phyloP scores from a whole-genome alignment of 768 basidiomycete species.

The Suillus discolor region DNA sequence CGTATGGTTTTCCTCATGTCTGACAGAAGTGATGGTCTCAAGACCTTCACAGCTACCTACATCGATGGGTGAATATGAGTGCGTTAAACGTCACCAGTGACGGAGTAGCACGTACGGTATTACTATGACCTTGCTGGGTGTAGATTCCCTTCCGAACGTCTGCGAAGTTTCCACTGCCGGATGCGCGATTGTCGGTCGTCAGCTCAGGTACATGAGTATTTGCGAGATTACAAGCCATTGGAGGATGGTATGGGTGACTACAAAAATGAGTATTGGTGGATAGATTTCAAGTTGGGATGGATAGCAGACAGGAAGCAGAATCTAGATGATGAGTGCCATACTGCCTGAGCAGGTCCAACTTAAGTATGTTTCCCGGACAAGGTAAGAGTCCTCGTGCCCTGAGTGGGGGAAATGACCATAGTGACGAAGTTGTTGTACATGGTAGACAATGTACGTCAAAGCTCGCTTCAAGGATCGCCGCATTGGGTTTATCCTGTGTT shows the following conservation, averaged over 20 bases:
- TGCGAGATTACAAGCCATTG: not conserved
- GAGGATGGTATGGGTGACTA: not conserved
- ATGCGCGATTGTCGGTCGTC: not conserved
- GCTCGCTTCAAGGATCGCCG: not conserved
- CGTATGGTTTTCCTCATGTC: not conserved
- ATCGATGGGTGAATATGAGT: not conserved
- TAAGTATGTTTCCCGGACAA: not conserved
- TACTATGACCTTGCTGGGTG: too few relatives aligned
- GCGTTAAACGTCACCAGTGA: not conserved
- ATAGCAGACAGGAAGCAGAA: not conserved
- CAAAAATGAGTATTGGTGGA: not conserved
- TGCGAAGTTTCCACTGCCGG: slow-evolving; percentile 4
- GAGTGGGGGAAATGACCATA: not conserved
- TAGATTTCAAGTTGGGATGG: not conserved
- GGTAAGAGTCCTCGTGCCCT: not conserved
- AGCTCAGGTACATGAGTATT: not conserved
- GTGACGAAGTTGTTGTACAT: not conserved
- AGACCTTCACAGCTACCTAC: slow-evolving; percentile 2
- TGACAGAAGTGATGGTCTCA: not conserved
- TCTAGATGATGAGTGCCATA: not conserved
- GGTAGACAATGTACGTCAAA: not conserved
- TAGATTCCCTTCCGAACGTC: slow-evolving; percentile 2
- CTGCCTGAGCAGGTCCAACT: not conserved
- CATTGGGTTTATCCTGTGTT: not conserved
- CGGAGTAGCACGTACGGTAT: not conserved